Base-by-base conservation (phyloP, 2,329 filamentous ascomycete species). In the Pseudogymnoascus sp. region DNA sequence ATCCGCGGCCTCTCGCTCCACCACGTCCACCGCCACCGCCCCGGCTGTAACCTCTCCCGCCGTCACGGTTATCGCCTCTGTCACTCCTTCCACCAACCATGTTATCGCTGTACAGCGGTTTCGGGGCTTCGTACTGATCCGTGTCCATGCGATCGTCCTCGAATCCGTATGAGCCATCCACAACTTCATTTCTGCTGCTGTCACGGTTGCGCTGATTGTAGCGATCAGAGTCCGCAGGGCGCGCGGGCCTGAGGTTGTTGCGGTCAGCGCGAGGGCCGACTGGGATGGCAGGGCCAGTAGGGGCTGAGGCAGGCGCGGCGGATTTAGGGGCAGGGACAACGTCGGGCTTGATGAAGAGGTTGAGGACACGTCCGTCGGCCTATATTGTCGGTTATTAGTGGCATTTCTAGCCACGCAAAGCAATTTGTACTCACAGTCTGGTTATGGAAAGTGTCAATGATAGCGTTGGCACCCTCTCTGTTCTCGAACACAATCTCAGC, bases 401-500 rank as follows among this genome's bases (percentile, higher is more conserved):
- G 16, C 43, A 37, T 38, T 56, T 5, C 49, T 36, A 14, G 31
- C 11, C 12, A 31, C 9, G 12, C 12, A 59, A 18, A 59, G 49
- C 62, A 14, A 60, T 23, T 25, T 46, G 9, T 5, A 75, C 85
- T 68, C 73, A 90, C 89, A 72, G 85, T 91, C 77, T 91, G 87
- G 72, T 89, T 86, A 75, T 95, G 88, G 75, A 93, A 93, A 2
- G 82, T 89, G 64, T 83, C 80, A 70, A 93, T 88, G 16, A 92
- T 88, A 40, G 82, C 83, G 69, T 93, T 87, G 2, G 89, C 90
- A 40, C 88, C 88, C 66, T 89, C 85, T 69, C 84, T 86, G 64
- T 85, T 87, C 66, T 86, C 82, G 71, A 93, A 92, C 3, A 87
- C 80, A 72, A 95, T 85, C 76, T 95, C 90, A 21, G 88, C 88